These are phyloP conservation scores for Triangularia verruculosa DNA, from an alignment of 2,329 filamentous ascomycete genomes.

Conservation along the genomic window DNA sequence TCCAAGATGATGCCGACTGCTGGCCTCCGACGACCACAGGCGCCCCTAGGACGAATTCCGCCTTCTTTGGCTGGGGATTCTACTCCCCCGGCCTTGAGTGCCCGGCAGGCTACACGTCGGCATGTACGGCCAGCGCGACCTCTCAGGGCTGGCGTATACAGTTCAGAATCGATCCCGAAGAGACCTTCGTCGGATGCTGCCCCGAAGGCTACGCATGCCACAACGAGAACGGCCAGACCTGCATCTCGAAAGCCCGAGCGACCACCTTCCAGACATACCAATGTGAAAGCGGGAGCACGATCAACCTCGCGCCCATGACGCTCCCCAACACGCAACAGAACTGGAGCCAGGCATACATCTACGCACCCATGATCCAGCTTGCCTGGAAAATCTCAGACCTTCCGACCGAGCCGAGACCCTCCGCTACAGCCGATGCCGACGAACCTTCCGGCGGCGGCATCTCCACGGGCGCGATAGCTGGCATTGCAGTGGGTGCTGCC, in stretches of 20 bases:
- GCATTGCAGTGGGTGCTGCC: constrained; percentile 19
- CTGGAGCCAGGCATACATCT: constrained; percentile 7
- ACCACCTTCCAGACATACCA: constrained; percentile 10
- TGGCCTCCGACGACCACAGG: constrained; percentile 30
- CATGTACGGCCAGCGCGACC: constrained; percentile 33
- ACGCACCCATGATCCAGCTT: constrained; percentile 26
- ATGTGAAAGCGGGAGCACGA: constrained; percentile 7
- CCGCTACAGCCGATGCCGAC: background rate
- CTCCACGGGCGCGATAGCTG: constrained; percentile 19
- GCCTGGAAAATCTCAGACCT: constrained; percentile 20
- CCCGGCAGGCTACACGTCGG: constrained; percentile 33
- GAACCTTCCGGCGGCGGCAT: background rate
- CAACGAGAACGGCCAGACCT: constrained; percentile 23
- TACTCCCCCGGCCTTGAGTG: constrained; percentile 37
- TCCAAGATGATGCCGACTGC: constrained; percentile 31
- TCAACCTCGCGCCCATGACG: constrained; percentile 14
- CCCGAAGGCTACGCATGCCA: constrained; percentile 20
- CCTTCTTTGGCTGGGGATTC: constrained; percentile 35
- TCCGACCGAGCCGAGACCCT: background rate
- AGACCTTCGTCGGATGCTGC: constrained; percentile 26
- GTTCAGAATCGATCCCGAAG: constrained; percentile 17
- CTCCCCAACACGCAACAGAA: constrained; percentile 16
- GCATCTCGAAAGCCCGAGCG: background rate
- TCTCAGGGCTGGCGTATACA: constrained; percentile 17
- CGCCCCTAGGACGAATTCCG: constrained; percentile 14